Evolutionary conservation across 805 yeast genomes (phyloP).

Genomic region (Candida koratica): DNA sequence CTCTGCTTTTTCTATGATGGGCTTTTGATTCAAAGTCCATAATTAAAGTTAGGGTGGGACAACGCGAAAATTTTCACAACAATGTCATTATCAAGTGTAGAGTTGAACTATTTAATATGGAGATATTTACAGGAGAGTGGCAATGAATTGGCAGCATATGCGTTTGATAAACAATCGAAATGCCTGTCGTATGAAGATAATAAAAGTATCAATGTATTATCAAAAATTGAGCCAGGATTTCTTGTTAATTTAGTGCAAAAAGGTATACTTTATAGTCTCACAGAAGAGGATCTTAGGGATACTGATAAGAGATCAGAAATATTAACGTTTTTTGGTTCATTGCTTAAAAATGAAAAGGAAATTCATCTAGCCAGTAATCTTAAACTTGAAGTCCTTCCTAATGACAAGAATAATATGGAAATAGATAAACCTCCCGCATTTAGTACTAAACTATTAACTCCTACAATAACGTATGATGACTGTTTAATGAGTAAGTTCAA

Average conservation of each 20-base stretch:
- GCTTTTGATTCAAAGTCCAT: slow-evolving; percentile 31
- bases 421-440: slow-evolving; percentile 11
- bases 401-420: slow-evolving; percentile 3
- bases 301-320: slow-evolving; percentile 15
- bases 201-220: slow-evolving; percentile 35
- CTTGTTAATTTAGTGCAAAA: slow-evolving; percentile 79
- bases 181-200: slow-evolving; percentile 53
- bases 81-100: slow-evolving; percentile 81
- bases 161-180: slow-evolving; percentile 70
- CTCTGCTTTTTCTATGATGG: slow-evolving; percentile 38
- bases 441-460: slow-evolving; percentile 35
- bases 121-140: slow-evolving; percentile 87
- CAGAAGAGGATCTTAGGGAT: slow-evolving; percentile 49
- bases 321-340: slow-evolving; percentile 53
- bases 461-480: slow-evolving; percentile 37
- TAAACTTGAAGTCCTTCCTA: slow-evolving; percentile 6
- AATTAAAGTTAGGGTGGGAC: slow-evolving; percentile 3
- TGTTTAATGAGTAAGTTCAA: slow-evolving; percentile 54
- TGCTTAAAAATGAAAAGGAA: slow-evolving; percentile 40
- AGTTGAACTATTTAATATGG: slow-evolving; percentile 89
- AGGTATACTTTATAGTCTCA: slow-evolving; percentile 75
- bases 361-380: slow-evolving; percentile 10
- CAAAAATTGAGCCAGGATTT: slow-evolving; percentile 69
- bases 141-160: slow-evolving; percentile 69
- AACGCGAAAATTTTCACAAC: slow-evolving; percentile 1